Conservation (phyloP, 208 protist species). For the Leishmania major region DNA sequence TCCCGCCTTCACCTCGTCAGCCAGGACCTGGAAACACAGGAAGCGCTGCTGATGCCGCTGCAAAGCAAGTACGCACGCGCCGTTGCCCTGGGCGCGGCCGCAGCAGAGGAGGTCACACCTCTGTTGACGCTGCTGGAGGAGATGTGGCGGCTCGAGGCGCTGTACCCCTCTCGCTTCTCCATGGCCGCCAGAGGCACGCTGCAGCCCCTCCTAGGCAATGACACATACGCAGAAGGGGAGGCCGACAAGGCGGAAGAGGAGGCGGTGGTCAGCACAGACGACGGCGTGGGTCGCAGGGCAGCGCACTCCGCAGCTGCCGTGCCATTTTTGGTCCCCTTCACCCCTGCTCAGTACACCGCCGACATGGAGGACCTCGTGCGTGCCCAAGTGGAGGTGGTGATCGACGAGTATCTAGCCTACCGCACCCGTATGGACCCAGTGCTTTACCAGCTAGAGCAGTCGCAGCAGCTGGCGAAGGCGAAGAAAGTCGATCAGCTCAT, state of each 20-base stretch:
- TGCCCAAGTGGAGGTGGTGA: conserved; percentile 64
- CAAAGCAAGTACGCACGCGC: conserved; percentile 52
- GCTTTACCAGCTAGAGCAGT: conserved; percentile 56
- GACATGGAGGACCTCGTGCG: conserved; percentile 70
- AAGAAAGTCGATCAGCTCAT: conserved; percentile 53
- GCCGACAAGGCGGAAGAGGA: neutral
- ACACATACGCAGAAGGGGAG: neutral
- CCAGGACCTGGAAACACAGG: conserved; percentile 60
- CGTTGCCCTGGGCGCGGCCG: conserved; percentile 29
- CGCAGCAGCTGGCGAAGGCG: conserved; percentile 42
- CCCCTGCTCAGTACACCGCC: conserved; percentile 56
- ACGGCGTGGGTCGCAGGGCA: neutral
- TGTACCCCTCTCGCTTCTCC: conserved; percentile 72
- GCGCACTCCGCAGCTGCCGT: neutral
- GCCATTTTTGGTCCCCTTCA: conserved; percentile 54
- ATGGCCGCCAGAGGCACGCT: conserved; percentile 40
- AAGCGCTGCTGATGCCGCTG: conserved; percentile 47
- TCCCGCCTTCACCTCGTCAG: conserved; percentile 60
- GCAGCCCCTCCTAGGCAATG: conserved; percentile 14
- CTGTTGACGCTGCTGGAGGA: conserved; percentile 58
- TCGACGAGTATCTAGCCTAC: conserved; percentile 76
- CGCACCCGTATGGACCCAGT: conserved; percentile 73
- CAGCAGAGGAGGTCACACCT: conserved; percentile 17
- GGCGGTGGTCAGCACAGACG: neutral
- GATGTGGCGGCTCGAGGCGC: conserved; percentile 60